phyloP scores from a whole-genome alignment of 176 grass and related monocot species.

The Lolium perenne region DNA sequence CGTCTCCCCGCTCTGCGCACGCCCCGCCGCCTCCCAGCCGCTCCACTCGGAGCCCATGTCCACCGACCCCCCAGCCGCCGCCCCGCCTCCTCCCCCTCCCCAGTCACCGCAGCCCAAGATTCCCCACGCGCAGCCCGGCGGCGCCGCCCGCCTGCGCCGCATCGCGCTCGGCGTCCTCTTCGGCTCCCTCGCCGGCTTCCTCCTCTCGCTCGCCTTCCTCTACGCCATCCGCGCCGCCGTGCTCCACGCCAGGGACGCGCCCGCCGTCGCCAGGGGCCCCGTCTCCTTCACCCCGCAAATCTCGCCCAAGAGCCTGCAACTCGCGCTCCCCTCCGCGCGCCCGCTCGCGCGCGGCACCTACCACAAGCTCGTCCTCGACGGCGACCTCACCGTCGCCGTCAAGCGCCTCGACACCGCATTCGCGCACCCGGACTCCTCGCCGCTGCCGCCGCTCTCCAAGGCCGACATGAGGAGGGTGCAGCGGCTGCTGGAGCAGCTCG shows the following conservation, averaged over 20 bases:
- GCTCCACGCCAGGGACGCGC: conserved; percentile 69
- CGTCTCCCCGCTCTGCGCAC: conserved; percentile 46
- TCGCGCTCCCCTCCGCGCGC: conserved; percentile 57
- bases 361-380: conserved; percentile 77
- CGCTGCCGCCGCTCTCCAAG: conserved; percentile 52
- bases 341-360: conserved; percentile 67
- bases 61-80: conserved; percentile 33
- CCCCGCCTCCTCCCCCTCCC: conserved; percentile 18
- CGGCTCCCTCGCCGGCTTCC: conserved; percentile 80
- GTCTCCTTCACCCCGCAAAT: conserved; percentile 92
- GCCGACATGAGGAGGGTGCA: conserved; percentile 89
- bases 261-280: conserved; percentile 69
- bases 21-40: conserved; percentile 45
- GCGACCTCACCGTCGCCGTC: conserved; percentile 71
- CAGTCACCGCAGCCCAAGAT: conserved; percentile 39
- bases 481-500: conserved; percentile 72
- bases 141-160: conserved; percentile 57
- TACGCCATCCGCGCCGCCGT: conserved; percentile 71
- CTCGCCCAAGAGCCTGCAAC: conserved; percentile 69
- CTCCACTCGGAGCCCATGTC: conserved; percentile 73
- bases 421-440: conserved; percentile 40
- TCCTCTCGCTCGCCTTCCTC: conserved; percentile 76
- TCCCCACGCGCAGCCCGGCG: conserved; percentile 53
- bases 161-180: conserved; percentile 85
- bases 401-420: conserved; percentile 55